A percentile compares a stretch with the other conserved stretches of the same genome.
phyloP scores from a whole-genome alignment of 257 asterid species.

The Solanum neorickii region DNA sequence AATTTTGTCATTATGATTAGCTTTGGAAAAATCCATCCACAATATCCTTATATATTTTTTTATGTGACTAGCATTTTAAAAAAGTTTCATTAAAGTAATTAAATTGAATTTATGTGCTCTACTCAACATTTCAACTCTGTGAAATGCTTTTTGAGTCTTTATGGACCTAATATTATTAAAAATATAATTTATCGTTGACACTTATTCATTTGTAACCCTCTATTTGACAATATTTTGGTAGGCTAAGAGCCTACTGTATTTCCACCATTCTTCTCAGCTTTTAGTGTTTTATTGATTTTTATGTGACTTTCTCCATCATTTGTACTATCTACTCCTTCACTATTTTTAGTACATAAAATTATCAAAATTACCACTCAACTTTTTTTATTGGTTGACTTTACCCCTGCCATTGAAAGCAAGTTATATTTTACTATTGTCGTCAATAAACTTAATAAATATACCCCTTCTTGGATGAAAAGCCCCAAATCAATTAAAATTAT shows the following conservation, averaged over 20 bases:
- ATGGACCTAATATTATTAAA: neutral
- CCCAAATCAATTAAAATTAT: no score
- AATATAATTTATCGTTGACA: neutral
- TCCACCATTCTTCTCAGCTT: neutral
- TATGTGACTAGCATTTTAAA: neutral
- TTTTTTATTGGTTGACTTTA: no score
- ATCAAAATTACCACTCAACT: no score
- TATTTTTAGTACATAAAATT: no score
- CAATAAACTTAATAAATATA: no score
- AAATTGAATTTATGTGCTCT: no score
- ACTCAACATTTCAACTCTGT: neutral
- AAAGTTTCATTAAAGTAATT: neutral
- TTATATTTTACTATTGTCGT: no score
- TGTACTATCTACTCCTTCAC: neutral
- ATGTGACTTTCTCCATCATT: neutral
- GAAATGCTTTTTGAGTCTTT: neutral
- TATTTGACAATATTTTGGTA: neutral
- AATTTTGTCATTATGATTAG: neutral
- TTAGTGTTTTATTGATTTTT: no score
- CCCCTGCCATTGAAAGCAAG: no score
- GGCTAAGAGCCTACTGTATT: neutral
- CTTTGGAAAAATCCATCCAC: neutral
- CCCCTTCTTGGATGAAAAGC: no score
- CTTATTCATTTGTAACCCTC: neutral
- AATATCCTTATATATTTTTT: no score